These are phyloP conservation scores for Populus hybrid DNA, from an alignment of 441 rosid genomes.

Conservation along the genomic window DNA sequence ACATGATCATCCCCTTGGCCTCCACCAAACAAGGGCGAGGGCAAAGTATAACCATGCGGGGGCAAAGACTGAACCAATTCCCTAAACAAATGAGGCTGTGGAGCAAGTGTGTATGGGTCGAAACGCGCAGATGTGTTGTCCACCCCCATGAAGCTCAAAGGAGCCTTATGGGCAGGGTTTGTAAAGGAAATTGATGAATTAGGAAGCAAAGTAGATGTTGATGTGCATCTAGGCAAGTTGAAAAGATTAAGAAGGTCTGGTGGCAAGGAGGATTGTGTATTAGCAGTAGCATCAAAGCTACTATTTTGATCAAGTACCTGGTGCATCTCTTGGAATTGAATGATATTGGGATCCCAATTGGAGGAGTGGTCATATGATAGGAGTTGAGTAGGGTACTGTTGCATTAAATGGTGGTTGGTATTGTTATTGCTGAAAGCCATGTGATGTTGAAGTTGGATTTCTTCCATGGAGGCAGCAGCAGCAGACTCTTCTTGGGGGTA, in stretches of 20 bases:
- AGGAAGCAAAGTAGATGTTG: slow-evolving; percentile 33
- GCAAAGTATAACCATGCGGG: slow-evolving; percentile 26
- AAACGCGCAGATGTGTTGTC: slow-evolving; percentile 37
- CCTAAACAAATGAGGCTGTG: slow-evolving; percentile 38
- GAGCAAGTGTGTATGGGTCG: slow-evolving; percentile 59
- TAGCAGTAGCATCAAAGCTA: slow-evolving; percentile 26
- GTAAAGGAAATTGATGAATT: slow-evolving; percentile 45
- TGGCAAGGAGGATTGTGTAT: slow-evolving; percentile 28
- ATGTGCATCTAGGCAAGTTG: slow-evolving; percentile 43
- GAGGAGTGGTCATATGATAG: slow-evolving; percentile 24
- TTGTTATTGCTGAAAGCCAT: slow-evolving; percentile 3
- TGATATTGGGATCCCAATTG: slow-evolving; percentile 30
- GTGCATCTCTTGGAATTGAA: slow-evolving; percentile 24
- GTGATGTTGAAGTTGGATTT: slow-evolving; percentile 40
- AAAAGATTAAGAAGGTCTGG: slow-evolving; percentile 76
- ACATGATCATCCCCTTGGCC: slow-evolving; percentile 24
- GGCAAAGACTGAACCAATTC: slow-evolving; percentile 50
- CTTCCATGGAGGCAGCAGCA: slow-evolving; percentile 27
- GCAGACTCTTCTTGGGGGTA: slow-evolving; percentile 16
- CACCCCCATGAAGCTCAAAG: slow-evolving; percentile 17
- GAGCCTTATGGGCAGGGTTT: slow-evolving; percentile 21
- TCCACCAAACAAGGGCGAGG: slow-evolving; percentile 10
- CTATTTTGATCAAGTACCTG: slow-evolving; percentile 18
- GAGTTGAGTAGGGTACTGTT: slow-evolving; percentile 19
- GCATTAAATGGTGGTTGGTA: slow-evolving; percentile 33